Evolutionary conservation across 75 land plant genomes (phyloP).

Genomic region (Isoetes taiwanensis): DNA sequence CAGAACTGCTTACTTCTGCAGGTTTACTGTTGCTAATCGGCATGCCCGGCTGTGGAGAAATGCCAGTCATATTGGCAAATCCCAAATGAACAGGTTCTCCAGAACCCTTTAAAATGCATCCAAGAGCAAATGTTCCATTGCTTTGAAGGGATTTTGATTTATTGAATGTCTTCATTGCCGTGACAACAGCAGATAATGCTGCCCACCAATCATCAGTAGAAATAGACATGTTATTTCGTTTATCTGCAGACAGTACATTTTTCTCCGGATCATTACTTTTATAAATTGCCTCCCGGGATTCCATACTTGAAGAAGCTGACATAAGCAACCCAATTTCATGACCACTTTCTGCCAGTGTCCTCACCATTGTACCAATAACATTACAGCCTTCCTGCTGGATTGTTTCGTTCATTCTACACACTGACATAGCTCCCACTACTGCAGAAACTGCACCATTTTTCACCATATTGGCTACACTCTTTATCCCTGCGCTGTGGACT

Average conservation of each 20-base stretch:
- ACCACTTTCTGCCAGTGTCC: slow-evolving; percentile 11
- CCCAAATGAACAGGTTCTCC: not conserved
- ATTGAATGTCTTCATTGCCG: slow-evolving; percentile 11
- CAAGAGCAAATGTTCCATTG: slow-evolving; percentile 15
- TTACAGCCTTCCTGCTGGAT: slow-evolving; percentile 21
- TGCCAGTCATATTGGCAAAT: not conserved
- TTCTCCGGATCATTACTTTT: not conserved
- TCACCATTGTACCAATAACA: slow-evolving; percentile 16
- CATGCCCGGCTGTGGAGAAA: no score
- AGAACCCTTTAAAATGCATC: slow-evolving; percentile 15
- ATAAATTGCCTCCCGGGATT: no score
- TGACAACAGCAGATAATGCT: slow-evolving; percentile 12
- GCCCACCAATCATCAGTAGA: slow-evolving; percentile 14
- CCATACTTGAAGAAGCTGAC: not conserved
- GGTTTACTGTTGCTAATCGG: not conserved
- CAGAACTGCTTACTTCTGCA: not conserved
- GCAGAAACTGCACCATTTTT: slow-evolving; percentile 12
- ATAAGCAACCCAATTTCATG: slow-evolving; percentile 4
- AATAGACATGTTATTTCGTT: not conserved
- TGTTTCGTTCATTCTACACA: slow-evolving; percentile 18
- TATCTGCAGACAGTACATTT: not conserved
- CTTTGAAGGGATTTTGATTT: slow-evolving; percentile 14
- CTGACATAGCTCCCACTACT: slow-evolving; percentile 16
- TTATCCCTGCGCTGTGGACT: slow-evolving; percentile 13
- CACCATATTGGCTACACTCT: slow-evolving; percentile 15